phyloP scores from a whole-genome alignment of 108 stramenopile species.

The Skeletonema potamos region DNA sequence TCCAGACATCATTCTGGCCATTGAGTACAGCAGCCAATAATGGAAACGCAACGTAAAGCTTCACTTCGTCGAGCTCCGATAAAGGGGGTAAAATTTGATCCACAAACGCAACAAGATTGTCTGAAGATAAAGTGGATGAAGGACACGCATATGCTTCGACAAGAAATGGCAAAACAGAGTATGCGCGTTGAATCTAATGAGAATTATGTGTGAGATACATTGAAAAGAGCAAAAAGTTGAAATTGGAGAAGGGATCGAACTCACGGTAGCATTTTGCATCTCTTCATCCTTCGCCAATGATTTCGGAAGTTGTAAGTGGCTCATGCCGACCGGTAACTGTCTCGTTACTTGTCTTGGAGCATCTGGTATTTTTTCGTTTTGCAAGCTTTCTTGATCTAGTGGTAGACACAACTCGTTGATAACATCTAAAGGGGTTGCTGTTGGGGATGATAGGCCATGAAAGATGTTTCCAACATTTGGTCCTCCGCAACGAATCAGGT shows the following conservation, averaged over 20 bases:
- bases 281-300: constrained; percentile 28
- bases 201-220: not conserved
- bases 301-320: constrained; percentile 35
- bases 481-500: constrained; percentile 36
- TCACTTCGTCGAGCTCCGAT: constrained; percentile 50
- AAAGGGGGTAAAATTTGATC: constrained; percentile 66
- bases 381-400: not conserved
- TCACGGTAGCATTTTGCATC: constrained; percentile 16
- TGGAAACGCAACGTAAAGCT: constrained; percentile 56
- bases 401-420: constrained; percentile 38
- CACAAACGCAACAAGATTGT: constrained; percentile 29
- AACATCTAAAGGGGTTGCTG: constrained; percentile 19
- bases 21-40: constrained; percentile 56
- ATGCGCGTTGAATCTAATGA: constrained; percentile 27
- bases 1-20: constrained; percentile 11
- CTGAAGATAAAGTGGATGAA: constrained; percentile 12
- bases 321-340: constrained; percentile 34
- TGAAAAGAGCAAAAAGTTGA: not conserved
- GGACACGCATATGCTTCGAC: constrained; percentile 40
- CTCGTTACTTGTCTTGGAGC: constrained; percentile 1
- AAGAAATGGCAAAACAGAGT: constrained; percentile 34
- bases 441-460: constrained; percentile 24
- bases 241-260: not conserved
- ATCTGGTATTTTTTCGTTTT: not conserved
- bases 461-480: constrained; percentile 34